phyloP scores from a whole-genome alignment of 1,284 basidiomycete genomes.

The Anthracocystis setariae region DNA sequence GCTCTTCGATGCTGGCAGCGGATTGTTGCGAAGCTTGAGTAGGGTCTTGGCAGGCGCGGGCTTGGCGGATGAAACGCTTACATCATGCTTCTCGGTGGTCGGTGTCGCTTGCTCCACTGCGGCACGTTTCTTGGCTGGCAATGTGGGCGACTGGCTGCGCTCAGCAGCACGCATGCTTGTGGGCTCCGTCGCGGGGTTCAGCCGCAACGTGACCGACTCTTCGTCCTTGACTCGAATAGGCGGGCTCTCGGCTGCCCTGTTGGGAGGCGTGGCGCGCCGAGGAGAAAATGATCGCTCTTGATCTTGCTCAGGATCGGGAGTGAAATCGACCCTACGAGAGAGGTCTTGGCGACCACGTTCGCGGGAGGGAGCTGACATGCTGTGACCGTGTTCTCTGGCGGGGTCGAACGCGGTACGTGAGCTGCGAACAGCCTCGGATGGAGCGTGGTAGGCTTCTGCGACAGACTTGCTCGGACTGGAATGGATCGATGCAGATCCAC shows the following conservation, averaged over 20 bases:
- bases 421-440: slow-evolving; percentile 6
- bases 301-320: slow-evolving; percentile 26
- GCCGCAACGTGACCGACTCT: slow-evolving; percentile 14
- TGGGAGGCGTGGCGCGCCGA: neutral
- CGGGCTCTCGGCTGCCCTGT: neutral
- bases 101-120: slow-evolving; percentile 3
- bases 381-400: slow-evolving; percentile 17
- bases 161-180: neutral
- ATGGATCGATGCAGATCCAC: slow-evolving; percentile 15
- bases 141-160: neutral
- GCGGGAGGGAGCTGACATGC: slow-evolving; percentile 2
- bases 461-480: slow-evolving; percentile 32
- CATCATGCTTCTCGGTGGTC: slow-evolving; percentile 12
- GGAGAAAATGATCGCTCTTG: slow-evolving; percentile 7
- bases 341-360: slow-evolving; percentile 17
- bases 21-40: slow-evolving; percentile 54
- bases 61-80: slow-evolving; percentile 8
- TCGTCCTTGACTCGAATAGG: slow-evolving; percentile 31
- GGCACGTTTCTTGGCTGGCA: neutral
- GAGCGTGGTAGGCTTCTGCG: slow-evolving; percentile 6
- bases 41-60: slow-evolving; percentile 22
- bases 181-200: neutral
- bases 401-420: slow-evolving; percentile 32
- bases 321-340: slow-evolving; percentile 19
- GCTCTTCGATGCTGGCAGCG: slow-evolving; percentile 43